Evolutionary conservation across 2,329 filamentous ascomycete genomes (phyloP), one percentile per base, ranked within the genome.

Genomic region (Aspergillus eucalypticola): DNA sequence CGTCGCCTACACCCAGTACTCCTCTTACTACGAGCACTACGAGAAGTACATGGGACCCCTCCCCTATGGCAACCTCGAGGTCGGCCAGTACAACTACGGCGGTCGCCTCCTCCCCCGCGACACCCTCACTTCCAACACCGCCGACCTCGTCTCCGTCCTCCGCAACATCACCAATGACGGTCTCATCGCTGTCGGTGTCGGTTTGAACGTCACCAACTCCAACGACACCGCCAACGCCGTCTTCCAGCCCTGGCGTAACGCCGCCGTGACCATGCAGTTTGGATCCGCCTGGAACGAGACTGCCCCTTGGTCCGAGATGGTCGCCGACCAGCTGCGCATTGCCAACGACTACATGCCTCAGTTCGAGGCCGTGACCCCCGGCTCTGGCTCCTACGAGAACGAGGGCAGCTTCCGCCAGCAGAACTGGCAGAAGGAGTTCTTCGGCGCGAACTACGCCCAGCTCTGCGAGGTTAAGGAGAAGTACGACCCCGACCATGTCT

Each of bases 391-490:
- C 3, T 81, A 82, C 62, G 62, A 78, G 59, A 81, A 80, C 56
- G 79, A 81, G 62, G 76, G 67, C 8, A 71, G 79, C 57, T 76
- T 75, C 65, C 71, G 71, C 39, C 75, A 81, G 66, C 73, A 72
- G 1, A 67, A 78, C 61, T 80, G 73, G 66, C 69, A 79, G 66
- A 53, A 73, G 29, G 71, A 72, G 1, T 81, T 80, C 64, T 81
- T 77, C 62, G 78, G 79, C 5, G 60, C 56, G 3, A 81, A 79
- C 60, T 81, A 80, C 53, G 62, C 61, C 1, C 68, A 60, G 2
- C 67, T 80, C 23, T 64, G 71, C 4, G 8, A 61, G 7, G 68
- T 81, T 27, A 81, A 81, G 72, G 62, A 68, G 8, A 75, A 76
- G 56, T 80, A 76, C 63, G 79, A 81, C 61, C 78, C 78, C 5